Percentiles rank a stretch among this genome's conserved stretches.
Evolutionary conservation across 1,139 yeast genomes (phyloP).

Genomic region (Lodderomyces oxycetoniae): DNA sequence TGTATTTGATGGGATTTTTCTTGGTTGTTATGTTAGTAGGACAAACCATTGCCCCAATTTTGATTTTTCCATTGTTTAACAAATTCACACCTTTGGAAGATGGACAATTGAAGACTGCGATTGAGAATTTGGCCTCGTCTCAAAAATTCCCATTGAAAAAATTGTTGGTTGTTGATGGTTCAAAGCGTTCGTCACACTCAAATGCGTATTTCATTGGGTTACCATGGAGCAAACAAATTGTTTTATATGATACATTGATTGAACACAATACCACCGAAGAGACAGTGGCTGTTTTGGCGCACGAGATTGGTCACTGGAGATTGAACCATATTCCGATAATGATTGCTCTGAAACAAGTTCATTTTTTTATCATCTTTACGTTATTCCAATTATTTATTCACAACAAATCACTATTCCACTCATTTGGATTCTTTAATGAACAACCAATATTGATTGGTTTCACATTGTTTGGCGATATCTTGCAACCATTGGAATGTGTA

Average conservation of each 20-base stretch:
- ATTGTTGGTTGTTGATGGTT: slow-evolving; percentile 87
- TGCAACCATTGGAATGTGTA: slow-evolving; percentile 70
- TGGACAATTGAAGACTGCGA: slow-evolving; percentile 78
- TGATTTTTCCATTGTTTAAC: slow-evolving; percentile 89
- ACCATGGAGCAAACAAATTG: slow-evolving; percentile 96
- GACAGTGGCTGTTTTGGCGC: slow-evolving; percentile 92
- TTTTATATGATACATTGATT: slow-evolving; percentile 83
- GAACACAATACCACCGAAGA: slow-evolving; percentile 72
- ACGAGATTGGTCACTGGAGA: slow-evolving; percentile 97
- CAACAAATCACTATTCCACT: slow-evolving; percentile 67
- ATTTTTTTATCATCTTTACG: slow-evolving; percentile 60
- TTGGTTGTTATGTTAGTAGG: slow-evolving; percentile 67
- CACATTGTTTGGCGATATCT: slow-evolving; percentile 65
- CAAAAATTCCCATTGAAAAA: slow-evolving; percentile 83
- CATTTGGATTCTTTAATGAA: slow-evolving; percentile 66
- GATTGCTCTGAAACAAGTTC: slow-evolving; percentile 59
- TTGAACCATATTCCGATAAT: slow-evolving; percentile 75
- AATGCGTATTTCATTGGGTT: slow-evolving; percentile 94
- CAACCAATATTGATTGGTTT: slow-evolving; percentile 81
- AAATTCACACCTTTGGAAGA: slow-evolving; percentile 85
- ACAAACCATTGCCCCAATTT: slow-evolving; percentile 71
- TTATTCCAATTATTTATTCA: slow-evolving; percentile 74
- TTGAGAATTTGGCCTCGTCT: slow-evolving; percentile 69
- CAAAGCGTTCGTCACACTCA: slow-evolving; percentile 92
- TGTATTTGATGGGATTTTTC: slow-evolving; percentile 70